Evolutionary conservation across 75 land plant genomes (phyloP).

Genomic region (Ceratopteris richardii): DNA sequence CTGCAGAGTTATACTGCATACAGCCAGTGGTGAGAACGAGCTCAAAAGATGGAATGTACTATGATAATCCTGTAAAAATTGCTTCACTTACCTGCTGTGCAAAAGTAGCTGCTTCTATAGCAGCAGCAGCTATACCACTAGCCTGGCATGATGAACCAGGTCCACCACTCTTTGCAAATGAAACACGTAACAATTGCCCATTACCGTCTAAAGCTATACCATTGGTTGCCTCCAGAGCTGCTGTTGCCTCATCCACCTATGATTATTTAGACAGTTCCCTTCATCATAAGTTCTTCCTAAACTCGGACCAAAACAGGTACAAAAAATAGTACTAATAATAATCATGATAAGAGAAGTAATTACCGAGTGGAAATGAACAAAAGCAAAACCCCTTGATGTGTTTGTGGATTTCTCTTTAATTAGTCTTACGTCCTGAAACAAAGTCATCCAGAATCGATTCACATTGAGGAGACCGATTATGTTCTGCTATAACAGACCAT

Average conservation of each 20-base stretch:
- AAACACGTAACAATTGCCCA: conserved; percentile 90
- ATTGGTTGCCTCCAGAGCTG: conserved; percentile 92
- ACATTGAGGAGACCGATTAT: too few species aligned
- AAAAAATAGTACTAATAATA: not conserved
- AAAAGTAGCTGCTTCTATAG: conserved; percentile 97
- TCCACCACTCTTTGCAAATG: conserved; percentile 95
- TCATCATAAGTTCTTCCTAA: not conserved
- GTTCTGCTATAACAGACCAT: not conserved
- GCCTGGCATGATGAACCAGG: conserved; percentile 37
- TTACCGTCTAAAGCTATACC: conserved; percentile 86
- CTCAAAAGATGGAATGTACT: not conserved
- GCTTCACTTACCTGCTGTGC: conserved; percentile 97
- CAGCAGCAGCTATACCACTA: conserved; percentile 91
- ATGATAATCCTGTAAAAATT: not conserved
- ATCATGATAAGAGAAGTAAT: not conserved
- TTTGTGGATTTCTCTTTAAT: conserved; percentile 94
- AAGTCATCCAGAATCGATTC: too few species aligned
- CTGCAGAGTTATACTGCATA: conserved; percentile 6
- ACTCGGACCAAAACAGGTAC: too few species aligned
- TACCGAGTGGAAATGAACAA: conserved; percentile 97
- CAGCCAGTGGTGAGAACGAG: too few species aligned
- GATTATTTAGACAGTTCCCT: not conserved
- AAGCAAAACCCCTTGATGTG: conserved; percentile 96
- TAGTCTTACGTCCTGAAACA: conserved; percentile 85
- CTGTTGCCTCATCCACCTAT: conserved; percentile 95